Evolutionary conservation across 441 rosid species (phyloP).

Genomic region (Mallotus japonicus): DNA sequence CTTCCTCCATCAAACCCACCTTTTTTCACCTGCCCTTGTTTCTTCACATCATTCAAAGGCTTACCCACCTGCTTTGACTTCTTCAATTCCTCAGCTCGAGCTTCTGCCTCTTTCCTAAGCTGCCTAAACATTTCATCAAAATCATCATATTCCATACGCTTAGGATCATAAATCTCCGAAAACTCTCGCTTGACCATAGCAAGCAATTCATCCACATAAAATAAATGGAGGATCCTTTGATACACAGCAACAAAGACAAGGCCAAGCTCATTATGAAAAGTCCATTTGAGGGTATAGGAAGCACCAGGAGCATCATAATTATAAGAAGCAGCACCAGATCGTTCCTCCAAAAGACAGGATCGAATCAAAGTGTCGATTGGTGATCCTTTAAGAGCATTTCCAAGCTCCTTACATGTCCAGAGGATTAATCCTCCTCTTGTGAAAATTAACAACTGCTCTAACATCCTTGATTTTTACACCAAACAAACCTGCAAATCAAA

Average conservation of each 20-base stretch:
- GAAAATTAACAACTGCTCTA: slow-evolving; percentile 90
- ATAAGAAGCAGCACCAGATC: slow-evolving; percentile 75
- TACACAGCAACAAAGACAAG: slow-evolving; percentile 93
- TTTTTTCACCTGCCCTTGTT: slow-evolving; percentile 59
- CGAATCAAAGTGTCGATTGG: slow-evolving; percentile 88
- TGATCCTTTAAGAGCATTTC: slow-evolving; percentile 89
- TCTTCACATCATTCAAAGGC: slow-evolving; percentile 49
- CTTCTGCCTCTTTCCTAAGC: slow-evolving; percentile 88
- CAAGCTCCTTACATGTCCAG: slow-evolving; percentile 96
- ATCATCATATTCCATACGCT: slow-evolving; percentile 51
- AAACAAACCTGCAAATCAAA: neutral
- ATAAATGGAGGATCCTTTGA: slow-evolving; percentile 82
- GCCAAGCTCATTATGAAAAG: slow-evolving; percentile 91
- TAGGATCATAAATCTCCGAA: slow-evolving; percentile 73
- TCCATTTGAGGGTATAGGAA: slow-evolving; percentile 91
- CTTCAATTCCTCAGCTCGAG: slow-evolving; percentile 82
- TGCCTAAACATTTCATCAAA: slow-evolving; percentile 88
- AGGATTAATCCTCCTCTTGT: slow-evolving; percentile 95
- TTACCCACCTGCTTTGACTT: slow-evolving; percentile 56
- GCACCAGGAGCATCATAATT: slow-evolving; percentile 79
- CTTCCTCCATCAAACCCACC: slow-evolving; percentile 63
- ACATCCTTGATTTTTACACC: slow-evolving; percentile 55
- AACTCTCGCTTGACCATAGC: slow-evolving; percentile 73
- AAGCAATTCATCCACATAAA: slow-evolving; percentile 89
- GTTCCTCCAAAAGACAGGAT: slow-evolving; percentile 92